Base-by-base conservation (phyloP, 2,329 filamentous ascomycete genomes). In the Ascochyta lentis region DNA sequence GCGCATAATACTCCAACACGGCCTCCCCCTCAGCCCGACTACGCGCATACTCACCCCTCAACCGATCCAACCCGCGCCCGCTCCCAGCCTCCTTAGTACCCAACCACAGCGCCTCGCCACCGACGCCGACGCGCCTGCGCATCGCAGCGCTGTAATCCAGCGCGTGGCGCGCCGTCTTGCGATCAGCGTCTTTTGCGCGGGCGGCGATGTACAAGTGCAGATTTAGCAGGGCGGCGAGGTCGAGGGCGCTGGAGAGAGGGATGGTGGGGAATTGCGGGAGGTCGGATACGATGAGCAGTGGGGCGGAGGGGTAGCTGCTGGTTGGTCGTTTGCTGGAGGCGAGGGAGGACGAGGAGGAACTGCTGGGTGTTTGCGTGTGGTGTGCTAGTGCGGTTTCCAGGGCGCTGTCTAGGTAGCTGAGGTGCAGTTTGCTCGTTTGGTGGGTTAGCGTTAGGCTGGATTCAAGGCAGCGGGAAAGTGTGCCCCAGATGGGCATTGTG, bases 201-300 rank as follows among this genome's bases (percentile, higher is more conserved):
- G 67, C 42, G 2, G 56, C 54, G 1, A 67, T 31, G 37, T 70
- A 72, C 0, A 49, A 55, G 12, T 47, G 45, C 2, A 72, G 55
- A 29, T 71, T 69, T 5, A 72, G 51, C 43, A 64, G 56, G 8
- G 65, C 58, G 8, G 68, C 67, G 2, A 72, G 49, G 31, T 71
- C 69, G 31, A 71, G 60, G 65, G 59, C 1, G 43, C 23, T 15
- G 1, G 39, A n/a, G 2, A 59, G 46, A 3, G 38, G 40, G 0
- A 37, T 29, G 23, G 37, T 29, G 19, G 55, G 51, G 37, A 58
- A 62, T 4, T 44, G 34, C 0, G 63, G 63, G 4, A 66, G 48
- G 27, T 61, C 57, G 2, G 54, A 50, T 2, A 42, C 42, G 8
- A 43, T 16, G 6, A 29, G 23, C 1, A 35, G 8, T 7, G 39